Evolutionary conservation across 2,329 filamentous ascomycete genomes (phyloP).

Genomic region (Aspergillus ochraceus): DNA sequence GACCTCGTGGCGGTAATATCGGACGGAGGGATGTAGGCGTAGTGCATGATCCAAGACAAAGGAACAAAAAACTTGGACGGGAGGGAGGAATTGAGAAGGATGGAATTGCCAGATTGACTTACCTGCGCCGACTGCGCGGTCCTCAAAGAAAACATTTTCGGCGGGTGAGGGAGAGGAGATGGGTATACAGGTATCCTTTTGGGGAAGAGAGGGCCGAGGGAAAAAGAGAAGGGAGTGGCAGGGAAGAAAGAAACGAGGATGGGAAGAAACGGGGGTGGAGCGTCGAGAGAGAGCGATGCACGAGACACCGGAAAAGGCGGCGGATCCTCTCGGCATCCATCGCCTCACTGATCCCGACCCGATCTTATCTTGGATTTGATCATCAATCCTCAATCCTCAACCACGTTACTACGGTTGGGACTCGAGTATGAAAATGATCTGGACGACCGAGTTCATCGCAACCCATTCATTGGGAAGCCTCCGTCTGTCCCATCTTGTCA

Average conservation of each 20-base stretch:
- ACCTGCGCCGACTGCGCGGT: slow-evolving; percentile 45
- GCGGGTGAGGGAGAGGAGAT: slow-evolving; percentile 12
- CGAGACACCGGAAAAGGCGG: slow-evolving; percentile 32
- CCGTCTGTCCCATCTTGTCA: neutral
- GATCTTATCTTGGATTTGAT: slow-evolving; percentile 21
- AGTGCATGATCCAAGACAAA: slow-evolving; percentile 34
- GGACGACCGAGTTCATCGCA: too few relatives aligned
- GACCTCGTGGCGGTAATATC: slow-evolving; percentile 44
- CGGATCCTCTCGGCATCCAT: slow-evolving; percentile 36
- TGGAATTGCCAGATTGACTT: slow-evolving; percentile 16
- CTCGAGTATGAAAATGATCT: neutral
- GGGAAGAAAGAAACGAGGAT: neutral
- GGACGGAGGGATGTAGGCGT: slow-evolving; percentile 45
- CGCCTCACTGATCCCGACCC: slow-evolving; percentile 14
- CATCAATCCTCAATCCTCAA: neutral
- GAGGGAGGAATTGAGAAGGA: too few relatives aligned
- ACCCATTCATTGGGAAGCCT: too few relatives aligned
- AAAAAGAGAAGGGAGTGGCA: slow-evolving; percentile 14
- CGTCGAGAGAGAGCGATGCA: slow-evolving; percentile 11
- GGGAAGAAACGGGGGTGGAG: slow-evolving; percentile 16
- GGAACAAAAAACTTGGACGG: neutral
- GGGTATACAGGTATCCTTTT: neutral
- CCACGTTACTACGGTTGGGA: too few relatives aligned
- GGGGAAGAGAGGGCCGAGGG: slow-evolving; percentile 6
- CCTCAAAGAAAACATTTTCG: slow-evolving; percentile 42